A percentile compares a stretch with the other conserved stretches of the same genome.
Evolutionary conservation across 1,139 yeast species (phyloP).

Genomic region (Taphrina sp.): DNA sequence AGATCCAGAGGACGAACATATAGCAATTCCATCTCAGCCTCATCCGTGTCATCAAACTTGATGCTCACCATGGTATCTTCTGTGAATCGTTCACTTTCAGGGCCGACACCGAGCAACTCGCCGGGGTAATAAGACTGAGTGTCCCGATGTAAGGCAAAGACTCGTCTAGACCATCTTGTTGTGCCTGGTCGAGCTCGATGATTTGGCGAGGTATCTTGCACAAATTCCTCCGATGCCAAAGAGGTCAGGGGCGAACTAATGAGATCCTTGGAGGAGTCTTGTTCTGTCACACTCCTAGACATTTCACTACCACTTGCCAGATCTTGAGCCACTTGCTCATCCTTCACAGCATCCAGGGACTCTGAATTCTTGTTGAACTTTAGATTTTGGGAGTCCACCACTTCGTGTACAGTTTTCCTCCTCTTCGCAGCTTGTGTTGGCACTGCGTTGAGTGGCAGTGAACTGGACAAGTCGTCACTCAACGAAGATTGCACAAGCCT

Average conservation of each 20-base stretch:
- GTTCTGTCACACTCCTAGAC: conserved; percentile 1
- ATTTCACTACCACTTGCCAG: conserved; percentile 19
- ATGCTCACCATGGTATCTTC: not conserved
- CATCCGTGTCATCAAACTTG: conserved; percentile 18
- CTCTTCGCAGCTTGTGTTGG: too few relatives aligned
- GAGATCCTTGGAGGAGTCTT: not conserved
- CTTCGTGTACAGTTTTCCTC: too few relatives aligned
- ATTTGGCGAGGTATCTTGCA: conserved; percentile 13
- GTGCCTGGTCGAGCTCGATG: conserved; percentile 4
- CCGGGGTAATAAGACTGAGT: conserved; percentile 21
- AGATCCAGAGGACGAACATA: conserved; percentile 21
- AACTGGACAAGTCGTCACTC: too few relatives aligned
- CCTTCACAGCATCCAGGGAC: too few relatives aligned
- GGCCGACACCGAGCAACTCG: conserved; percentile 1
- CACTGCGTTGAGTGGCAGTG: too few relatives aligned
- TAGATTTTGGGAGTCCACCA: too few relatives aligned
- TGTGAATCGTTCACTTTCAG: not conserved
- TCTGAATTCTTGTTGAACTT: too few relatives aligned
- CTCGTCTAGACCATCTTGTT: conserved; percentile 11
- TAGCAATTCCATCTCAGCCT: not conserved
- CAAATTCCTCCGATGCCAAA: conserved; percentile 16
- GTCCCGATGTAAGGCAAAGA: conserved; percentile 15
- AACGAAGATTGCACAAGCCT: conserved; percentile 2
- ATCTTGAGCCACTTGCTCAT: too few relatives aligned
- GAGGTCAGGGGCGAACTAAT: conserved; percentile 20